These are phyloP conservation scores for Calonectria fujianensis DNA, from an alignment of 2,329 filamentous ascomycete species.

Conservation along the genomic window DNA sequence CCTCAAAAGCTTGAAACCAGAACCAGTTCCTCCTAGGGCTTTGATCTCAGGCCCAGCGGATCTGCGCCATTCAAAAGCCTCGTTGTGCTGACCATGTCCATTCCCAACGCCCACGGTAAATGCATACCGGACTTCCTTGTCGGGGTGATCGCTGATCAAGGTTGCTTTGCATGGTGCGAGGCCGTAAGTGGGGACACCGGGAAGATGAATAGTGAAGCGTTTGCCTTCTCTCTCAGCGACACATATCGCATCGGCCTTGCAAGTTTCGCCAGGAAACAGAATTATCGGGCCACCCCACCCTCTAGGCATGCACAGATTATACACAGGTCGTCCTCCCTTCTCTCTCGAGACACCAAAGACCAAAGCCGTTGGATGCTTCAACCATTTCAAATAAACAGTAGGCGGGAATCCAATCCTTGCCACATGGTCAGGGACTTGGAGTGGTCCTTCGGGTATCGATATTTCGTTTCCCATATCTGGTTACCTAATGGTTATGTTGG, in stretches of 20 bases:
- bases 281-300: constrained; percentile 6
- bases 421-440: constrained; percentile 8
- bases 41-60: constrained; percentile 1
- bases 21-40: neutral
- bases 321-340: neutral
- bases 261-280: constrained; percentile 10
- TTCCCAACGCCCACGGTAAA: neutral
- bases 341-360: neutral
- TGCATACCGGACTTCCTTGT: neutral
- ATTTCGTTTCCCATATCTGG: constrained; percentile 8
- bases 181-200: neutral
- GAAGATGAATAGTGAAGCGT: constrained; percentile 8
- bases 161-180: constrained; percentile 5
- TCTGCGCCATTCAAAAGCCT: constrained; percentile 12
- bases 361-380: neutral
- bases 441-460: neutral
- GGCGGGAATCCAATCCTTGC: constrained; percentile 1
- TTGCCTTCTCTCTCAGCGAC: neutral
- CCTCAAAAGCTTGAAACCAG: constrained; percentile 11
- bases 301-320: constrained; percentile 10
- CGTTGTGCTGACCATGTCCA: neutral
- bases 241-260: constrained; percentile 6
- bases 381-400: constrained; percentile 6
- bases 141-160: constrained; percentile 3
- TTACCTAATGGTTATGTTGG: neutral